Evolutionary conservation across 345 rosid species (phyloP).

Genomic region (Passiflora organensis): DNA sequence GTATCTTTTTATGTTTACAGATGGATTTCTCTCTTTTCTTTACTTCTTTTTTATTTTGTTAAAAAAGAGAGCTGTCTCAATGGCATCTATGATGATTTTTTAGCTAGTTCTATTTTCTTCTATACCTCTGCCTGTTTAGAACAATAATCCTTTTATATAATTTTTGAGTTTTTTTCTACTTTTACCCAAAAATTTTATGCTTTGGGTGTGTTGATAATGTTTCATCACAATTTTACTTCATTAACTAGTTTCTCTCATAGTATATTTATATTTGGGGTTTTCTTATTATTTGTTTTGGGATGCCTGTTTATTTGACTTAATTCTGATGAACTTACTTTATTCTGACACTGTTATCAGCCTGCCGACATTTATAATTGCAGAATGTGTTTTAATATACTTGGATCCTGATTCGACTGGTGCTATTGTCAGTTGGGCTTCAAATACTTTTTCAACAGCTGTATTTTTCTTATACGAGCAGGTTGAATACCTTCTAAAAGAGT

Average conservation of each 20-base stretch:
- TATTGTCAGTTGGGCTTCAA: constrained; percentile 79
- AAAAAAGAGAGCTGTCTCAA: no score
- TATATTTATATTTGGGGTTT: background rate
- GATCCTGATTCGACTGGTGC: constrained; percentile 79
- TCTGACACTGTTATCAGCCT: constrained; percentile 76
- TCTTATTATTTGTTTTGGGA: constrained; percentile 4
- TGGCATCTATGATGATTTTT: background rate
- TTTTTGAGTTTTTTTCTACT: no score
- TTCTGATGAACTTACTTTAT: constrained; percentile 26
- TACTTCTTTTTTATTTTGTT: no score
- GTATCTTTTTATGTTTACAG: no score
- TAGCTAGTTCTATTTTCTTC: background rate
- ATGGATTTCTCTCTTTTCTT: background rate
- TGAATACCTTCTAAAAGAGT: constrained; percentile 7
- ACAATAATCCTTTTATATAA: no score
- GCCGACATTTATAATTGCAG: constrained; percentile 98
- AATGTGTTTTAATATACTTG: constrained; percentile 93
- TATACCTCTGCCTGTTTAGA: no score
- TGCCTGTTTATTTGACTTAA: constrained; percentile 13
- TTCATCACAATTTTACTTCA: background rate
- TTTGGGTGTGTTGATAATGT: no score
- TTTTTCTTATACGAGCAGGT: constrained; percentile 99
- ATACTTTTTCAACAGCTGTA: constrained; percentile 61
- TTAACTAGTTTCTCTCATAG: background rate
- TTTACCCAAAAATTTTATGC: no score